Evolutionary conservation across 2,329 filamentous ascomycete genomes (phyloP).

Genomic region (Xylariaceae sp.): DNA sequence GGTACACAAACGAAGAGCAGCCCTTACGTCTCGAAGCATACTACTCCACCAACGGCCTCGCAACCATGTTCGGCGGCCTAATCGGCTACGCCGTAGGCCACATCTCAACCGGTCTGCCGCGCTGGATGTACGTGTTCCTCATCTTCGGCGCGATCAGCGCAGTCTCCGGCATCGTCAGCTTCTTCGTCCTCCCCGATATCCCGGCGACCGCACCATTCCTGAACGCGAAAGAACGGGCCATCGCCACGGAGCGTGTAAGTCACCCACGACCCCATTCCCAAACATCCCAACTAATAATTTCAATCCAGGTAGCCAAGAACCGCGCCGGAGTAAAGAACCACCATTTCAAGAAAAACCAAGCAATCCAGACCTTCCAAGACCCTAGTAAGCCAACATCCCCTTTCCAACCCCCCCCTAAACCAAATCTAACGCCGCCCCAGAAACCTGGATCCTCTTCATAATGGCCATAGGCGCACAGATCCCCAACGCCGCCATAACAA

Average conservation of each 20-base stretch:
- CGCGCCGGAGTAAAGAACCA: constrained; percentile 50
- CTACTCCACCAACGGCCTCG: constrained; percentile 43
- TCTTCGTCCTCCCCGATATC: constrained; percentile 56
- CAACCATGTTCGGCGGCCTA: constrained; percentile 49
- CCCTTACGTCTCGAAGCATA: constrained; percentile 49
- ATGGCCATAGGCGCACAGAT: constrained; percentile 50
- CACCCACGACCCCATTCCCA: background rate
- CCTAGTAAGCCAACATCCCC: constrained; percentile 23
- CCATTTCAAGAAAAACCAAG: constrained; percentile 43
- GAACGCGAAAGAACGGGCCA: constrained; percentile 47
- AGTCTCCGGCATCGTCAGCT: constrained; percentile 51
- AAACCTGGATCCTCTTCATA: constrained; percentile 52
- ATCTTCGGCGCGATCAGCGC: constrained; percentile 53
- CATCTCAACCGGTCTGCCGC: constrained; percentile 38
- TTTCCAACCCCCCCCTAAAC: background rate
- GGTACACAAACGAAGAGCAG: constrained; percentile 42
- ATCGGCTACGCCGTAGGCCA: constrained; percentile 56
- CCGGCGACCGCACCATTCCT: constrained; percentile 60
- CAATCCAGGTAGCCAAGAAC: constrained; percentile 40
- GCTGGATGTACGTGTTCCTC: constrained; percentile 44
- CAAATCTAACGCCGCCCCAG: constrained; percentile 27
- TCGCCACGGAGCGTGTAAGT: constrained; percentile 45
- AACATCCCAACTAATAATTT: background rate
- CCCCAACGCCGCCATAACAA: constrained; percentile 52
- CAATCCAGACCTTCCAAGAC: constrained; percentile 43